Conservation (phyloP, 495 filamentous ascomycete species). For the Lineolata rhizophorae region DNA sequence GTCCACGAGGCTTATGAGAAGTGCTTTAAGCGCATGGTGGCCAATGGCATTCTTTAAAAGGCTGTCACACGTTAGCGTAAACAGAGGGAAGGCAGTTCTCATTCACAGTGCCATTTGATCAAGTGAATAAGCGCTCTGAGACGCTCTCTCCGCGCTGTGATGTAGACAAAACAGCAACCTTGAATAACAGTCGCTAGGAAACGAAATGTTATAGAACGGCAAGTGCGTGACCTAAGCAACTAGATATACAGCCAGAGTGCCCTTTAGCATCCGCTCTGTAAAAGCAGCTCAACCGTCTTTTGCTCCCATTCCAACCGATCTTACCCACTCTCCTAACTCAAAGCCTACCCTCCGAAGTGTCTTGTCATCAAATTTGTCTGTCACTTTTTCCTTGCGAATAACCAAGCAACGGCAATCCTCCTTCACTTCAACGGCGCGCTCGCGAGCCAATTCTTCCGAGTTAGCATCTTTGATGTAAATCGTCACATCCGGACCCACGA, state of each 20-base stretch:
- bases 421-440: conserved; percentile 27
- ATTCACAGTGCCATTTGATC: too few species aligned
- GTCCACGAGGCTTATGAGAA: conserved; percentile 35
- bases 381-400: conserved; percentile 25
- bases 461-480: conserved; percentile 33
- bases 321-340: conserved; percentile 66
- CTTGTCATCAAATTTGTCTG: conserved; percentile 33
- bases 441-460: conserved; percentile 13
- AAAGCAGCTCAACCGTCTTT: too few species aligned
- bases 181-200: too few species aligned
- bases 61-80: too few species aligned
- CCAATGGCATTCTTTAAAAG: conserved; percentile 1
- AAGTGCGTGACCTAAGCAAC: too few species aligned
- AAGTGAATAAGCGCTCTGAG: too few species aligned
- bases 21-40: conserved; percentile 25
- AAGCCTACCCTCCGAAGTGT: conserved; percentile 51
- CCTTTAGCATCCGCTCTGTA: too few species aligned
- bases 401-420: conserved; percentile 33
- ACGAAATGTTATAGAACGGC: too few species aligned
- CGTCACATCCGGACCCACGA: conserved; percentile 69
- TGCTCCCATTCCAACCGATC: conserved; percentile 14
- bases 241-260: too few species aligned
- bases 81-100: too few species aligned
- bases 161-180: too few species aligned
- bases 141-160: too few species aligned